A percentile compares a stretch with the other conserved stretches of the same genome.
Evolutionary conservation across 768 basidiomycete species (phyloP).

Genomic region (Pleurotus tuber-regium): DNA sequence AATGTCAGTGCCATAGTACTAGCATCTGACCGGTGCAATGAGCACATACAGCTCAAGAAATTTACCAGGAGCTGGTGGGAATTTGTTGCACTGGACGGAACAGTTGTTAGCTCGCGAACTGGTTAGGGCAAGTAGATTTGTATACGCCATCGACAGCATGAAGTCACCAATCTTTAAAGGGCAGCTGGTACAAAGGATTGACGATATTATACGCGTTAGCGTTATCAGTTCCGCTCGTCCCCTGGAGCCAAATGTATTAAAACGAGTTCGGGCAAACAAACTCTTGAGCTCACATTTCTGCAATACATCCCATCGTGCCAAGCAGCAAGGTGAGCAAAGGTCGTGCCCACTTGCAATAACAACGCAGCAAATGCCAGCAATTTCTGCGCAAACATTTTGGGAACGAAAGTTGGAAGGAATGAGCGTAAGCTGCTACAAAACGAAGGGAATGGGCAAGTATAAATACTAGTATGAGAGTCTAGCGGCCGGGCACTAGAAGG

Average conservation of each 20-base stretch:
- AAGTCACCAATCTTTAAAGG: slow-evolving; percentile 46
- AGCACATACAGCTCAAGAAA: slow-evolving; percentile 41
- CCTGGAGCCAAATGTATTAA: slow-evolving; percentile 21
- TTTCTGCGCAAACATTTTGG: neutral
- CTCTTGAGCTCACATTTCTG: slow-evolving; percentile 32
- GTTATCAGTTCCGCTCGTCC: slow-evolving; percentile 25
- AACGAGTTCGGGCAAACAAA: neutral
- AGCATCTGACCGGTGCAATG: too few species aligned
- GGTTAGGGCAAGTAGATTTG: neutral
- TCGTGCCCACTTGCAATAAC: neutral
- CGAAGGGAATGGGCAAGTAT: too few species aligned
- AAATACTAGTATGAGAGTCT: too few species aligned
- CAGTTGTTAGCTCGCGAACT: slow-evolving; percentile 11
- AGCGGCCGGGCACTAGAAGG: too few species aligned
- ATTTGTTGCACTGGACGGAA: slow-evolving; percentile 35
- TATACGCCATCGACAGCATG: slow-evolving; percentile 15
- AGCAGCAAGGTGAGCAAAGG: slow-evolving; percentile 39
- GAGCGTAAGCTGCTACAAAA: too few species aligned
- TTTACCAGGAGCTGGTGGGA: slow-evolving; percentile 38
- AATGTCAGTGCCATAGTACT: too few species aligned
- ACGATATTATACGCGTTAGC: slow-evolving; percentile 38
- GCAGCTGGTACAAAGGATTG: slow-evolving; percentile 40
- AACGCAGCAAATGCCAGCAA: slow-evolving; percentile 1
- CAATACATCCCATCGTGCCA: slow-evolving; percentile 46
- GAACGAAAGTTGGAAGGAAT: neutral